Evolutionary conservation across 2,329 filamentous ascomycete species (phyloP).

Genomic region (Septoria petroselini): DNA sequence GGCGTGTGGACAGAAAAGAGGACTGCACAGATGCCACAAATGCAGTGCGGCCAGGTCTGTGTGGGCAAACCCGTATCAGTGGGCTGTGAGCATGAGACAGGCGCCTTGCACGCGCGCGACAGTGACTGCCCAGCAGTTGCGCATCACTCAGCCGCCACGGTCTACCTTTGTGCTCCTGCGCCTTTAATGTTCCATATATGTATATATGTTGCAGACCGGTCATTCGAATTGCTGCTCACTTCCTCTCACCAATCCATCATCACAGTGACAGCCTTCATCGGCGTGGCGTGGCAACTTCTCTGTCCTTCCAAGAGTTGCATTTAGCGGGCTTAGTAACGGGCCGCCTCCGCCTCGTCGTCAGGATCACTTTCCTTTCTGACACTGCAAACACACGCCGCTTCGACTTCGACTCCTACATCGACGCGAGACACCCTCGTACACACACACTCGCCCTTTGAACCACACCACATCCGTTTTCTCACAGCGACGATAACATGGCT

Average conservation of each 20-base stretch:
- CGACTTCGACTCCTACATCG: slow-evolving; percentile 12
- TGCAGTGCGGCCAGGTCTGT: too few species aligned
- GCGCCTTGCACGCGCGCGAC: background rate
- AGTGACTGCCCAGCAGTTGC: background rate
- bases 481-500: slow-evolving; percentile 61
- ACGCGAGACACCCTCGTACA: slow-evolving; percentile 1
- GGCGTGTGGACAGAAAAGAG: background rate
- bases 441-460: background rate
- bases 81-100: background rate
- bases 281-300: too few species aligned
- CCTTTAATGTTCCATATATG: too few species aligned
- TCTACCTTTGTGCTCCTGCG: slow-evolving; percentile 9
- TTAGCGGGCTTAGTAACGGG: too few species aligned
- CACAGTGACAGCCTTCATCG: background rate
- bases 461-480: slow-evolving; percentile 9
- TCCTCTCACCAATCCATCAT: too few species aligned
- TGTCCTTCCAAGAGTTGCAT: too few species aligned
- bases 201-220: too few species aligned
- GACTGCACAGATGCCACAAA: slow-evolving; percentile 2
- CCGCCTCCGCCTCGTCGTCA: background rate
- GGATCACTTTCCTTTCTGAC: background rate
- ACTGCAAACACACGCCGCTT: slow-evolving; percentile 1
- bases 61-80: background rate
- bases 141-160: background rate
- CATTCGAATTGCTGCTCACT: slow-evolving; percentile 21